A percentile compares a stretch with the other conserved stretches of the same genome.
These are phyloP conservation scores for Colletotrichum musicola DNA, from an alignment of 2,329 filamentous ascomycete species.

Conservation along the genomic window DNA sequence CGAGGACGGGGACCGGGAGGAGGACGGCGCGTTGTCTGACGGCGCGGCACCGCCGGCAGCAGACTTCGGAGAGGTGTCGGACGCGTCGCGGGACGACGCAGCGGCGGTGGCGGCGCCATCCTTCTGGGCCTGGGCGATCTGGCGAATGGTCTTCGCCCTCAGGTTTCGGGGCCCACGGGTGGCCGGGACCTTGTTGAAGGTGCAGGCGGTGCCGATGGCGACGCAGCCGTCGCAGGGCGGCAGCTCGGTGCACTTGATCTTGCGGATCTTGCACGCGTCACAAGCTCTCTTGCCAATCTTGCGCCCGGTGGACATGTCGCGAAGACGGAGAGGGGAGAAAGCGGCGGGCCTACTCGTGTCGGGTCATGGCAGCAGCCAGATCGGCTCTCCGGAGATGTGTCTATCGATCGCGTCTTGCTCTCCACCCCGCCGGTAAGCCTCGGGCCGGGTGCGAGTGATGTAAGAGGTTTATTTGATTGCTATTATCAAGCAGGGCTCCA, in stretches of 20 bases:
- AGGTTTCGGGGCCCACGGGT: slow-evolving; percentile 60
- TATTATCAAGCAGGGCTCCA: slow-evolving; percentile 31
- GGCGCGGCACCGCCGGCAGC: slow-evolving; percentile 3
- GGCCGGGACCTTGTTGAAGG: slow-evolving; percentile 60
- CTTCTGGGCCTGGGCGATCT: slow-evolving; percentile 52
- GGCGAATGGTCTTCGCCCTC: slow-evolving; percentile 57
- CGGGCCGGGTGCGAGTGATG: not conserved
- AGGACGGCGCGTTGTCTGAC: slow-evolving; percentile 6
- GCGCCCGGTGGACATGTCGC: slow-evolving; percentile 41
- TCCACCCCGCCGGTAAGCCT: not conserved
- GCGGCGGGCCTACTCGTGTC: slow-evolving; percentile 22
- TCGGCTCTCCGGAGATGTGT: not conserved
- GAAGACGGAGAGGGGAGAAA: slow-evolving; percentile 27
- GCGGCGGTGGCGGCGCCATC: slow-evolving; percentile 12
- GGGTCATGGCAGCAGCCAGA: slow-evolving; percentile 33
- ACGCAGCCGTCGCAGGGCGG: slow-evolving; percentile 61
- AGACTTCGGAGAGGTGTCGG: not conserved
- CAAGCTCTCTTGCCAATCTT: slow-evolving; percentile 58
- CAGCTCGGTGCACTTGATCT: slow-evolving; percentile 62
- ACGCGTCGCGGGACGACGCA: slow-evolving; percentile 14
- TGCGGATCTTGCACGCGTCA: slow-evolving; percentile 66
- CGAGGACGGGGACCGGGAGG: slow-evolving; percentile 28
- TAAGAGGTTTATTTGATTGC: not conserved
- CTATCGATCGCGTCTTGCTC: not conserved
- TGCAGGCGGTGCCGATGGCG: slow-evolving; percentile 60